These are phyloP conservation scores for Trichoderma asperelloides DNA, from an alignment of 495 filamentous ascomycete species.

Conservation along the genomic window DNA sequence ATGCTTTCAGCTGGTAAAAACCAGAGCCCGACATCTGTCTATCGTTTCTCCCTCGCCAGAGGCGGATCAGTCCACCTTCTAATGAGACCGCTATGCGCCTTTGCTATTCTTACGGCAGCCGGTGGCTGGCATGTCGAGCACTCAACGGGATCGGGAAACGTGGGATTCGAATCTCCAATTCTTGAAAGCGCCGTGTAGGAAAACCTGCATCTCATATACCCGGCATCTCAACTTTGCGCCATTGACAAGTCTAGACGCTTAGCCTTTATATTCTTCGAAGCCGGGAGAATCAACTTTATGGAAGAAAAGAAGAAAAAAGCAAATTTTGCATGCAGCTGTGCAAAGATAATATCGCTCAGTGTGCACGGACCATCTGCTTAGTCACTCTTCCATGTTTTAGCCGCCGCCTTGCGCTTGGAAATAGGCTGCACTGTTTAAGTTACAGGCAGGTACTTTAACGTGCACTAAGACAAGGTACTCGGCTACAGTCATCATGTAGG, in stretches of 20 bases:
- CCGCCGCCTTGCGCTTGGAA: neutral
- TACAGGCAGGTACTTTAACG: neutral
- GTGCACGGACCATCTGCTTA: constrained; percentile 16
- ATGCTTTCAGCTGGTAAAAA: constrained; percentile 9
- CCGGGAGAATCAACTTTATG: constrained; percentile 37
- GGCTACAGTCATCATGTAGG: neutral
- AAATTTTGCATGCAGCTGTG: constrained; percentile 5
- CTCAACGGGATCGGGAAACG: constrained; percentile 43
- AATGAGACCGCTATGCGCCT: neutral
- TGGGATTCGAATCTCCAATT: constrained; percentile 37
- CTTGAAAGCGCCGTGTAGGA: constrained; percentile 34
- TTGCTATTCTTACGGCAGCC: no score
- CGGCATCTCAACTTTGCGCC: constrained; percentile 40
- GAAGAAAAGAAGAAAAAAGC: constrained; percentile 23
- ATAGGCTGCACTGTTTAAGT: neutral
- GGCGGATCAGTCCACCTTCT: neutral
- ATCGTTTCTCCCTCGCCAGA: neutral
- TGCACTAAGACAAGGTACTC: neutral
- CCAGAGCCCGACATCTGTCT: neutral
- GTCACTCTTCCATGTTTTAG: neutral
- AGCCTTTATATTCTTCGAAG: constrained; percentile 33
- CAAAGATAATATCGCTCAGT: constrained; percentile 12
- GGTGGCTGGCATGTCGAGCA: constrained; percentile 31
- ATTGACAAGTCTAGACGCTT: constrained; percentile 22
- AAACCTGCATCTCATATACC: constrained; percentile 31